Evolutionary conservation across 176 grass and related monocot species (phyloP).

Genomic region (Oryza nivara): DNA sequence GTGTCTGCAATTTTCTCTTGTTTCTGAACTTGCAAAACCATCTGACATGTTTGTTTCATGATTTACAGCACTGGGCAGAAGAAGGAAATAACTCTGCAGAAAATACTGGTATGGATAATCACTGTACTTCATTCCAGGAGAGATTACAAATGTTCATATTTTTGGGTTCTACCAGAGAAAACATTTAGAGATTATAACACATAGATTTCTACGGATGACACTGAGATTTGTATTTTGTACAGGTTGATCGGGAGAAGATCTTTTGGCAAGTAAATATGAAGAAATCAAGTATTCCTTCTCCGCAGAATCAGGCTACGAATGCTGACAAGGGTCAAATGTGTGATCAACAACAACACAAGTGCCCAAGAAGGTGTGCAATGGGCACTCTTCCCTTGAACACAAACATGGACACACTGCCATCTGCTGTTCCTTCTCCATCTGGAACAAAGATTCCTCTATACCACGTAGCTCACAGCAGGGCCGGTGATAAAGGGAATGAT

Average conservation of each 20-base stretch:
- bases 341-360: conserved; percentile 25
- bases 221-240: conserved; percentile 22
- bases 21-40: not conserved
- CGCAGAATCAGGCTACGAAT: conserved; percentile 21
- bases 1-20: conserved; percentile 12
- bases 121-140: conserved; percentile 10
- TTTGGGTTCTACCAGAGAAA: not conserved
- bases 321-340: not conserved
- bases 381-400: conserved; percentile 15
- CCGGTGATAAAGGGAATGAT: conserved; percentile 90
- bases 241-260: conserved; percentile 71
- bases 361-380: not conserved
- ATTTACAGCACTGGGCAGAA: conserved; percentile 72
- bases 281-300: conserved; percentile 46
- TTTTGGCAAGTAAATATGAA: conserved; percentile 63
- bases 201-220: not conserved
- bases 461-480: conserved; percentile 73
- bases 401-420: not conserved
- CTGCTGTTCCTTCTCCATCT: conserved; percentile 40
- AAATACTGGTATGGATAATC: conserved; percentile 66
- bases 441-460: conserved; percentile 72
- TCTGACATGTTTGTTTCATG: conserved; percentile 38
- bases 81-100: conserved; percentile 78
- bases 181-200: not conserved
- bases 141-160: not conserved